Evolutionary conservation across 495 filamentous ascomycete species (phyloP).

Genomic region (Chlorociboria aeruginascens): DNA sequence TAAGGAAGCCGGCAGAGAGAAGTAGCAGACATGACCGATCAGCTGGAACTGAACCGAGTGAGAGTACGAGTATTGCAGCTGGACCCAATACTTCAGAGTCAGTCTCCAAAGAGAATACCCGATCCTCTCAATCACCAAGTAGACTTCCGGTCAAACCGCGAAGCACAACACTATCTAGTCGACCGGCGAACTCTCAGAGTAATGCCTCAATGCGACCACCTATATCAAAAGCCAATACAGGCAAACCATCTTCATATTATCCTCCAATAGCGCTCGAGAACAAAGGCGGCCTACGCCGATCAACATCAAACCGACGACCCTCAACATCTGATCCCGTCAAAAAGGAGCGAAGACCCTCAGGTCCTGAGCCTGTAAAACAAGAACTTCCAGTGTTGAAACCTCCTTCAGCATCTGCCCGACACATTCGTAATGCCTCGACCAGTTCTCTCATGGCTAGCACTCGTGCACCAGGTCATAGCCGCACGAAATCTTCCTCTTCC

Average conservation of each 20-base stretch:
- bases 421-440: conserved; percentile 15
- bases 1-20: conserved; percentile 25
- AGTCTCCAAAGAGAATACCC: background rate
- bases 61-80: too few species aligned
- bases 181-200: conserved; percentile 11
- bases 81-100: background rate
- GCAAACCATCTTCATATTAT: conserved; percentile 1
- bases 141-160: conserved; percentile 33
- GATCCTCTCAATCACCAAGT: conserved; percentile 30
- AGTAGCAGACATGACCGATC: background rate
- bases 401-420: conserved; percentile 12
- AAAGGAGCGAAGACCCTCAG: background rate
- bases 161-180: conserved; percentile 3
- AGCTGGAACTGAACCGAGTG: background rate
- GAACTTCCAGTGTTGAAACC: conserved; percentile 15
- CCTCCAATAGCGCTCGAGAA: too few species aligned
- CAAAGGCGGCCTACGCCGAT: conserved; percentile 5
- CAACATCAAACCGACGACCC: conserved; percentile 4
- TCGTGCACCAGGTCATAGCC: conserved; percentile 14
- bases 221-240: conserved; percentile 6
- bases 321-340: background rate
- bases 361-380: conserved; percentile 14
- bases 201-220: conserved; percentile 10
- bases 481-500: conserved; percentile 22
- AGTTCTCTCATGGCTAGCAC: conserved; percentile 2